Conservation (phyloP, 179 eudicot species). For the Silene noctiflora region DNA sequence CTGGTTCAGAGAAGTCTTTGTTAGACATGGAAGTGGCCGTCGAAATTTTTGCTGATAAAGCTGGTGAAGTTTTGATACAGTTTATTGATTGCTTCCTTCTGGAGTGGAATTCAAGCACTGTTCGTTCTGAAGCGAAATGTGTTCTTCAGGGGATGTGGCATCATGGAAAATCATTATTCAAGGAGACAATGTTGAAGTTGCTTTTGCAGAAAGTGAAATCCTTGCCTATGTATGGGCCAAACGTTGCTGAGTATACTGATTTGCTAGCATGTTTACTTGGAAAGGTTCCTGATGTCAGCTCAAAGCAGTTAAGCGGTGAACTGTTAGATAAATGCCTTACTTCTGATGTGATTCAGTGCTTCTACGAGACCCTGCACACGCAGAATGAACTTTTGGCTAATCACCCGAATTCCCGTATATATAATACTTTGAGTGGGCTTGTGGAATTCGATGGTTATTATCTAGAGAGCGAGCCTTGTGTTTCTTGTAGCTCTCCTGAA, state of each 20-base stretch:
- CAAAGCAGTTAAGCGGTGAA: constrained; percentile 66
- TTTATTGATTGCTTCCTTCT: constrained; percentile 84
- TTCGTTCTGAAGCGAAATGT: constrained; percentile 86
- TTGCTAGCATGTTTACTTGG: constrained; percentile 74
- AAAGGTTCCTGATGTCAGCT: constrained; percentile 62
- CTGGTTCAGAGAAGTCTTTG: constrained; percentile 76
- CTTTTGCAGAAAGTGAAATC: constrained; percentile 74
- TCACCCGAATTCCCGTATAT: constrained; percentile 97
- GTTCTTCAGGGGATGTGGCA: constrained; percentile 90
- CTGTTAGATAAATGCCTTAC: constrained; percentile 83
- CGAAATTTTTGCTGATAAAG: constrained; percentile 66
- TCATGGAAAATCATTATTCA: constrained; percentile 81
- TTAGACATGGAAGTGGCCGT: constrained; percentile 92
- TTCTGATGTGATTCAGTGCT: constrained; percentile 78
- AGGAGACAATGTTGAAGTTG: constrained; percentile 63
- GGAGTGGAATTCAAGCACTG: constrained; percentile 97
- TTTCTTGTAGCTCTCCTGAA: constrained; percentile 99
- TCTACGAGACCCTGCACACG: constrained; percentile 83
- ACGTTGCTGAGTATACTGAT: constrained; percentile 77
- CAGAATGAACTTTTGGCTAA: constrained; percentile 97
- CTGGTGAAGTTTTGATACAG: constrained; percentile 65
- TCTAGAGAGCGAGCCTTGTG: constrained; percentile 99
- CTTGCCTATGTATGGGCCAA: constrained; percentile 96
- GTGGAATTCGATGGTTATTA: constrained; percentile 99
- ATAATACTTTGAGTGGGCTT: constrained; percentile 92